Conservation (phyloP, 2,329 filamentous ascomycete genomes). For the Verticillium isaacii region DNA sequence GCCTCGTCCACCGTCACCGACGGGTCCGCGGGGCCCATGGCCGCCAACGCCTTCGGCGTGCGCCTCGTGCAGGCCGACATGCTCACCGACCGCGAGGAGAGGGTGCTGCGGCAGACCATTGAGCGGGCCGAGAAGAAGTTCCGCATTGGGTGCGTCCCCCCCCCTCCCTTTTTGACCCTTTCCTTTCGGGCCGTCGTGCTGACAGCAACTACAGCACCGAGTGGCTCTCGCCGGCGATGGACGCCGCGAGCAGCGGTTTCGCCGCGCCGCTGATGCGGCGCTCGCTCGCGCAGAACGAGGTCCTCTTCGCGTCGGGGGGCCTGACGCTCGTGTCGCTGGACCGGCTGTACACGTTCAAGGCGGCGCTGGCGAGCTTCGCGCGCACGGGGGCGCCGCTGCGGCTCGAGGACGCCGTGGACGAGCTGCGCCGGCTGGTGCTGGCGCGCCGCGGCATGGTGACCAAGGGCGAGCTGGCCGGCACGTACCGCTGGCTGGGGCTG, state of each 20-base stretch:
- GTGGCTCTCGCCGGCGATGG: conserved; percentile 39
- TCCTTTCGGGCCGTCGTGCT: not conserved
- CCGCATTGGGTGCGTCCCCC: conserved; percentile 15
- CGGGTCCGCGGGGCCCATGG: conserved; percentile 16
- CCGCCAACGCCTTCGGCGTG: conserved; percentile 36
- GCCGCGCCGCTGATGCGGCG: conserved; percentile 48
- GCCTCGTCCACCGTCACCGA: conserved; percentile 27
- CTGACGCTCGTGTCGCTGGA: conserved; percentile 57
- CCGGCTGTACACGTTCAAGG: conserved; percentile 60
- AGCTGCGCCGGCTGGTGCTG: conserved; percentile 55
- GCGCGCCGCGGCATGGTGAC: conserved; percentile 43
- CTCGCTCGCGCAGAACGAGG: conserved; percentile 55
- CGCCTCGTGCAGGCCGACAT: conserved; percentile 44
- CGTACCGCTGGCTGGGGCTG: conserved; percentile 54
- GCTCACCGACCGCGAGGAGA: conserved; percentile 41
- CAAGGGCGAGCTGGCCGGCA: conserved; percentile 45
- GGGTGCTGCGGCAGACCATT: conserved; percentile 41
- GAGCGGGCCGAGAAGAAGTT: conserved; percentile 46
- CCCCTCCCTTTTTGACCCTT: not conserved
- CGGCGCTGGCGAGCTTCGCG: conserved; percentile 53
- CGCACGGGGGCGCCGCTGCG: conserved; percentile 36
- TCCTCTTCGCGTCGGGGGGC: conserved; percentile 55
- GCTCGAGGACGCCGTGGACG: conserved; percentile 59
- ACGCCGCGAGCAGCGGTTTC: conserved; percentile 37
- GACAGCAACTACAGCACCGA: conserved; percentile 22